Base-by-base conservation (phyloP, 176 grass and related monocot genomes). In the Musa schizocarpa region DNA sequence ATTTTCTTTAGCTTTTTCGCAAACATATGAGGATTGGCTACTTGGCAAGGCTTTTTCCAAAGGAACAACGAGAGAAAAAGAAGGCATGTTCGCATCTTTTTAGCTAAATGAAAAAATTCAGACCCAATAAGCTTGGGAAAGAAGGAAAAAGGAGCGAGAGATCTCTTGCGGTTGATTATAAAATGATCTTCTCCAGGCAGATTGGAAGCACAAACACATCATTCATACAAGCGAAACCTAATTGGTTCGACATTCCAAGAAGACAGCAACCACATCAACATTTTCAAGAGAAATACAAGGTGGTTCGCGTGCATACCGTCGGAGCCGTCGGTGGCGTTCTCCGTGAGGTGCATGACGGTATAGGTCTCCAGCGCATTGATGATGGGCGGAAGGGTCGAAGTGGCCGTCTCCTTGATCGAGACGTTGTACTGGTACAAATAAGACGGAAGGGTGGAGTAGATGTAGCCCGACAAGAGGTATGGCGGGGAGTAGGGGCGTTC, bases 391-490 rank as follows among this genome's bases (percentile, higher is more conserved):
- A 75, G 63, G 57, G 34, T 79, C 71, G 81, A 76, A 14, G 82
- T 82, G 58, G n/a, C 76, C 10, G 71, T 80, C 11, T 79, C 69
- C 16, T 80, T 22, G 54, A 89, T 72, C 71, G 69, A 56, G 71
- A 79, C 63, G 68, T 71, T 85, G 59, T 89, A 85, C 71, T 77
- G 52, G 0, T 20, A 58, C 29, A 56, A 34, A 3, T 66, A 23
- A 9, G 65, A 59, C 11, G 71, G 54, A 53, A 48, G 20, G 48
- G 1, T 7, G 17, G 58, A 48, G 63, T 49, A 55, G 25, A 85
- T 2, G 53, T 9, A 2, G 24, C 0, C 43, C 0, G 79, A 21
- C 75, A 16, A 48, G 0, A 82, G 80, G 72, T 81, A 86, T 16
- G 26, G 43, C 7, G 80, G 87, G 4, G 75, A 75, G 52, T 71